Evolutionary conservation across 1,284 basidiomycete genomes (phyloP).

Genomic region (Inonotus obliquus): DNA sequence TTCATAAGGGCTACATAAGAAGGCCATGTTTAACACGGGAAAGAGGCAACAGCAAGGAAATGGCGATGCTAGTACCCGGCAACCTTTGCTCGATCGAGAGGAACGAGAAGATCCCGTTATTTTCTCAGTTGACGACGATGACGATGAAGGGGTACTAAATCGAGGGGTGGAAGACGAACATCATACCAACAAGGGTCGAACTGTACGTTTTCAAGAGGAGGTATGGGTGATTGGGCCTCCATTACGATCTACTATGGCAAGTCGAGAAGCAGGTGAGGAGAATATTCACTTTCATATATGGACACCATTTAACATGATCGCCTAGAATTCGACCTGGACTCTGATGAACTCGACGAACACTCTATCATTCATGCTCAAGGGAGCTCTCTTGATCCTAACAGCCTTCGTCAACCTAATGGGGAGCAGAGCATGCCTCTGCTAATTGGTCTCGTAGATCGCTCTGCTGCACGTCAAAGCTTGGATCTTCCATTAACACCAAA

Average conservation of each 20-base stretch:
- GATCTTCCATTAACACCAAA: slow-evolving; percentile 49
- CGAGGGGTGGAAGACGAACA: slow-evolving; percentile 20
- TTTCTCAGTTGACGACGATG: slow-evolving; percentile 44
- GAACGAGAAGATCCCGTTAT: slow-evolving; percentile 11
- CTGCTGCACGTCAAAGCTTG: slow-evolving; percentile 47
- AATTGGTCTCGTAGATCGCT: slow-evolving; percentile 65
- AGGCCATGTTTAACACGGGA: slow-evolving; percentile 12
- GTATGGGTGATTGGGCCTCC: slow-evolving; percentile 63
- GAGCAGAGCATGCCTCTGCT: slow-evolving; percentile 70
- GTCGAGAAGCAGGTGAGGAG: slow-evolving; percentile 71
- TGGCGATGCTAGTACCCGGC: slow-evolving; percentile 18
- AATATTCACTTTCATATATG: slow-evolving; percentile 19
- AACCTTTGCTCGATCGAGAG: slow-evolving; percentile 21
- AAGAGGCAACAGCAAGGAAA: not conserved
- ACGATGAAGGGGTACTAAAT: slow-evolving; percentile 34
- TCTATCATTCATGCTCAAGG: slow-evolving; percentile 36
- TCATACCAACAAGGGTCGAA: slow-evolving; percentile 31
- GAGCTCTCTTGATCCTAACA: slow-evolving; percentile 26
- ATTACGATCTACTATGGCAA: slow-evolving; percentile 62
- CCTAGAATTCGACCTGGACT: slow-evolving; percentile 73
- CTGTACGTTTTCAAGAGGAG: slow-evolving; percentile 60
- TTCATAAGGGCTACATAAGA: not conserved
- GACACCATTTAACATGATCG: slow-evolving; percentile 12
- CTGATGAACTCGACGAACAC: slow-evolving; percentile 65
- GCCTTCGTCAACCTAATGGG: slow-evolving; percentile 33